phyloP scores from a whole-genome alignment of 495 filamentous ascomycete species.

The Friedmanniomyces simplex region DNA sequence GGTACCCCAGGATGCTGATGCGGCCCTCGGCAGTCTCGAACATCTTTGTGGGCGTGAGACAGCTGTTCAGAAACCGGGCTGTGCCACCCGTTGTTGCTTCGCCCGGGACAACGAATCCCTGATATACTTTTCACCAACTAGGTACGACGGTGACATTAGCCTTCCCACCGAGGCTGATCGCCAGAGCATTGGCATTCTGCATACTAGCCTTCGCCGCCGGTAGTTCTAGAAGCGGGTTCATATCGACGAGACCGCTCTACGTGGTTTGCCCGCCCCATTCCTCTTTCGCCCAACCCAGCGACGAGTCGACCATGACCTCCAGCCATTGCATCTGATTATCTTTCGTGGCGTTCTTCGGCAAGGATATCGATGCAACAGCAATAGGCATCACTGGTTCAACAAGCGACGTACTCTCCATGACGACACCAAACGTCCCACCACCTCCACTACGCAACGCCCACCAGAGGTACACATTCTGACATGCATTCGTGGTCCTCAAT shows the following conservation, averaged over 20 bases:
- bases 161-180: conserved; percentile 26
- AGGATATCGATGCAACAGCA: conserved; percentile 32
- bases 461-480: conserved; percentile 39
- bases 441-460: conserved; percentile 49
- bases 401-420: conserved; percentile 38
- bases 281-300: conserved; percentile 35
- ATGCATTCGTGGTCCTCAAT: conserved; percentile 34
- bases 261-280: conserved; percentile 41
- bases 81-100: conserved; percentile 27
- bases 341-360: conserved; percentile 24
- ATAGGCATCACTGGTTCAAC: conserved; percentile 33
- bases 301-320: conserved; percentile 34
- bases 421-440: conserved; percentile 45
- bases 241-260: conserved; percentile 31
- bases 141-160: conserved; percentile 29
- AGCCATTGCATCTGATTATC: conserved; percentile 28
- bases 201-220: conserved; percentile 30
- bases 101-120: conserved; percentile 31
- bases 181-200: conserved; percentile 26
- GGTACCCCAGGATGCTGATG: conserved; percentile 17
- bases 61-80: conserved; percentile 27
- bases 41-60: conserved; percentile 32
- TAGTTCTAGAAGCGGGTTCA: conserved; percentile 31
- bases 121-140: conserved; percentile 30
- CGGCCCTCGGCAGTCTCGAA: conserved; percentile 28